A percentile compares a stretch with the other conserved stretches of the same genome.
Evolutionary conservation across 2,329 filamentous ascomycete species (phyloP).

Genomic region (Pseudogymnoascus sp.): DNA sequence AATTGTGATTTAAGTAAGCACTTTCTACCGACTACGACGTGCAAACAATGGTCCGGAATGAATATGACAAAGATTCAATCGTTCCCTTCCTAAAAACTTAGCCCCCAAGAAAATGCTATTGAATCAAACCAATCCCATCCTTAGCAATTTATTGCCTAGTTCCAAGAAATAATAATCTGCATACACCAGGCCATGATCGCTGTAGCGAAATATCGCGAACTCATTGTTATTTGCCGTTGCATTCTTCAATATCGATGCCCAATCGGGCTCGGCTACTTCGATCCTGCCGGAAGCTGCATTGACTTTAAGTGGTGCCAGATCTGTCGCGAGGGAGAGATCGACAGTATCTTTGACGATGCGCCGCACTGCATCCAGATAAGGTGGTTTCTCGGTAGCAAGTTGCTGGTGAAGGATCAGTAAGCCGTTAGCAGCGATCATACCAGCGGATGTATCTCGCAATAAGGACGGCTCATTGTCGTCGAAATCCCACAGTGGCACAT

Average conservation of each 20-base stretch:
- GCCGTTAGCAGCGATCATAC: slow-evolving; percentile 36
- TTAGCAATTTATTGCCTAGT: slow-evolving; percentile 35
- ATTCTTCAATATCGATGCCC: slow-evolving; percentile 29
- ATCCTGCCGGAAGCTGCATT: too few relatives aligned
- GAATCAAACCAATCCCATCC: slow-evolving; percentile 17
- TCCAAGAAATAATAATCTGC: slow-evolving; percentile 37
- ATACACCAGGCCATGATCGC: slow-evolving; percentile 36
- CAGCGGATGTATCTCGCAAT: slow-evolving; percentile 34
- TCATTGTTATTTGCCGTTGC: slow-evolving; percentile 34
- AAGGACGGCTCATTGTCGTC: slow-evolving; percentile 22
- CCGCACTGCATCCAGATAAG: slow-evolving; percentile 12
- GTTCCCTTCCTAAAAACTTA: too few relatives aligned
- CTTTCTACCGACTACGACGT: too few relatives aligned
- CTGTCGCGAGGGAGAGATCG: slow-evolving; percentile 14
- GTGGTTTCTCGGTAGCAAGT: slow-evolving; percentile 7
- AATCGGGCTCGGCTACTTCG: too few relatives aligned
- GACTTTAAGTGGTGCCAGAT: slow-evolving; percentile 13
- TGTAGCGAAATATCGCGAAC: slow-evolving; percentile 31
- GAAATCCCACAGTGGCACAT: slow-evolving; percentile 34
- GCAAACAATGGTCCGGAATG: too few relatives aligned
- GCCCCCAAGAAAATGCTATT: too few relatives aligned
- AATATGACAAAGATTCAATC: too few relatives aligned
- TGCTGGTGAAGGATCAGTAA: slow-evolving; percentile 29
- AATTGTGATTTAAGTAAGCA: too few relatives aligned
- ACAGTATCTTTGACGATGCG: slow-evolving; percentile 20